Base-by-base conservation (phyloP, 305 asterid species). In the Striga hermonthica region DNA sequence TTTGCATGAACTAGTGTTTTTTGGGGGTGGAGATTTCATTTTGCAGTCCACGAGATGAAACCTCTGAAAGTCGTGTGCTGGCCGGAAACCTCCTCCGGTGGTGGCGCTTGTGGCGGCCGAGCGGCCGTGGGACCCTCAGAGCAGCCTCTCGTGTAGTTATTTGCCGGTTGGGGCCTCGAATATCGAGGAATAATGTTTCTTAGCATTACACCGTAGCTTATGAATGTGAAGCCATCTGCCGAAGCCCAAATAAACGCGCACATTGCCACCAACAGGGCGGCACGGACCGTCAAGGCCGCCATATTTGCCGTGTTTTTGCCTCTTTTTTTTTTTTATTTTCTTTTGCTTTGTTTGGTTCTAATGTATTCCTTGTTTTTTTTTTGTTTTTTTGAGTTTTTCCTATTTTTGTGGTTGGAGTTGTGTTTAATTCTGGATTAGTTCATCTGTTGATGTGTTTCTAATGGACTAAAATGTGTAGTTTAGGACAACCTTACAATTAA, bases 151-250 rank as follows among this genome's bases (percentile, higher is more conserved):
- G 70, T 60, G 43, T 77, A 73, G 11, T 11, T 39, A 35, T 73
- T 77, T 1, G 65, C 81, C 0, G 14, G 73, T 9, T 73, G 66
- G 3, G 78, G 78, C 5, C 78, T 68, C n/a, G 81, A 62, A 3
- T 39, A 11, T 38, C 62, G 65, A 12, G 75, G 71, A 9, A 77
- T 69, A 11, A 3, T 4, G 52, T 73, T 47, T 3, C 70, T 48
- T 4, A 61, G 6, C 58, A 77, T 39, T 4, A 53, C 62, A 3
- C 45, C 72, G 48, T 77, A 77, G 48, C 13, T 39, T 52, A 73
- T 4, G 47, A 62, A 4, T 15, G n/a, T 53, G 9, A 35, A 7
- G 9, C 54, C 54, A 50, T 72, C 67, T 16, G 44, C 9, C 0
- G 64, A 37, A 5, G 62, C 22, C 13, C 64, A 64, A 68, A 68